A percentile compares a stretch with the other conserved stretches of the same genome.
phyloP scores from a whole-genome alignment of 441 rosid genomes.

The Lepidium campestre region DNA sequence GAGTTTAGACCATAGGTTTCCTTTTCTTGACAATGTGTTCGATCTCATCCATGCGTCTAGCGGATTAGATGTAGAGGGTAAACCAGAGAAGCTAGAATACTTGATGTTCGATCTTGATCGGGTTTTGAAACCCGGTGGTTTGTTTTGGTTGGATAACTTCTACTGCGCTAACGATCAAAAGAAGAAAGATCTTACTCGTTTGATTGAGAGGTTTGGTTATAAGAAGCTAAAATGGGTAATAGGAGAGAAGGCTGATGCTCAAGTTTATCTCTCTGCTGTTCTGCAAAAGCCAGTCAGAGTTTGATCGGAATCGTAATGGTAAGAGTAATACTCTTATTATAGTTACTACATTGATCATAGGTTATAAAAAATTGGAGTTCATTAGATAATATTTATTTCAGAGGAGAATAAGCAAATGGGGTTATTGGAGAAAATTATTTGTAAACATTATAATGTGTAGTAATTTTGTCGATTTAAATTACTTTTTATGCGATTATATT shows the following conservation, averaged over 20 bases:
- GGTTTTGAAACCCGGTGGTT: slow-evolving; percentile 69
- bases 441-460: background rate
- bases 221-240: slow-evolving; percentile 96
- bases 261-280: slow-evolving; percentile 79
- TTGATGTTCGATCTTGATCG: slow-evolving; percentile 93
- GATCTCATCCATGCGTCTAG: slow-evolving; percentile 73
- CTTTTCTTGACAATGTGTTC: slow-evolving; percentile 78
- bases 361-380: slow-evolving; percentile 11
- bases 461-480: background rate
- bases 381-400: background rate
- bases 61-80: slow-evolving; percentile 60
- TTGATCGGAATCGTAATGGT: slow-evolving; percentile 23
- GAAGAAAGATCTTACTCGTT: slow-evolving; percentile 63
- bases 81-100: slow-evolving; percentile 79
- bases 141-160: slow-evolving; percentile 86
- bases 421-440: background rate
- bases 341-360: slow-evolving; percentile 12
- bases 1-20: slow-evolving; percentile 90
- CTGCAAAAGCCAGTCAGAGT: slow-evolving; percentile 84
- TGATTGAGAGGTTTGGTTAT: slow-evolving; percentile 82
- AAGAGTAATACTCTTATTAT: slow-evolving; percentile 2
- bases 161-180: slow-evolving; percentile 58
- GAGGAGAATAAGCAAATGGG: slow-evolving; percentile 18
- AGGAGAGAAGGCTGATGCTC: slow-evolving; percentile 72
- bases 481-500: background rate